Conservation (phyloP, 2,329 filamentous ascomycete species). For the Microdochium nivale region DNA sequence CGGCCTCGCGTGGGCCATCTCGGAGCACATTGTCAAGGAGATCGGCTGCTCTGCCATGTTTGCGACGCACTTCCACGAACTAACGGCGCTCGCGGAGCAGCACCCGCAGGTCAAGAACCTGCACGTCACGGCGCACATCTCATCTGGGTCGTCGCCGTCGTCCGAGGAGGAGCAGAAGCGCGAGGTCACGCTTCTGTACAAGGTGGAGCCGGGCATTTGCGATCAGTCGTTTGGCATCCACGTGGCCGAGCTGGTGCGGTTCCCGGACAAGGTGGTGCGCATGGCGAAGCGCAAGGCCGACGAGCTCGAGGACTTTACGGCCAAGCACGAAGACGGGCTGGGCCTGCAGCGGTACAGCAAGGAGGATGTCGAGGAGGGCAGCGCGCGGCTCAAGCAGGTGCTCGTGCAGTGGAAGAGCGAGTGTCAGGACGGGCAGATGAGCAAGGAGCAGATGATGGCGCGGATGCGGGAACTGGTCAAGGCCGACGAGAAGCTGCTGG, state of each 20-base stretch:
- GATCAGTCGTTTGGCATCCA: slow-evolving; percentile 98
- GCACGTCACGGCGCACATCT: slow-evolving; percentile 92
- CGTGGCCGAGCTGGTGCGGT: slow-evolving; percentile 91
- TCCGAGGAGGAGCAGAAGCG: slow-evolving; percentile 46
- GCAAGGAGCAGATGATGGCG: slow-evolving; percentile 66
- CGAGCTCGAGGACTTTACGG: slow-evolving; percentile 91
- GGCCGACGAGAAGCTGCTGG: slow-evolving; percentile 55
- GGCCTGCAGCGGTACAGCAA: slow-evolving; percentile 58
- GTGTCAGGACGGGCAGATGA: slow-evolving; percentile 50
- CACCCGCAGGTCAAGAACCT: slow-evolving; percentile 86
- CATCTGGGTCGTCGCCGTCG: slow-evolving; percentile 32
- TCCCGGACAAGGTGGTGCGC: slow-evolving; percentile 92
- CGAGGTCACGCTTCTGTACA: slow-evolving; percentile 93
- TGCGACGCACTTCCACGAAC: slow-evolving; percentile 96
- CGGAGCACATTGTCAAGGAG: slow-evolving; percentile 91
- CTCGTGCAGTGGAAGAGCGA: slow-evolving; percentile 80
- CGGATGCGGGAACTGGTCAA: slow-evolving; percentile 73
- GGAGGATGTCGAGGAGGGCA: slow-evolving; percentile 84
- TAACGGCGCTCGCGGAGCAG: slow-evolving; percentile 82
- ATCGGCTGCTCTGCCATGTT: slow-evolving; percentile 94
- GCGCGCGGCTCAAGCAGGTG: slow-evolving; percentile 73
- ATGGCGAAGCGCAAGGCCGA: slow-evolving; percentile 99
- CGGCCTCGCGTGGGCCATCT: slow-evolving; percentile 97
- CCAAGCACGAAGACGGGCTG: slow-evolving; percentile 56
- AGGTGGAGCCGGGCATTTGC: slow-evolving; percentile 89